Evolutionary conservation across 768 basidiomycete species (phyloP), one percentile per base, ranked within the genome.

Genomic region (Macrolepiota albuminosa): DNA sequence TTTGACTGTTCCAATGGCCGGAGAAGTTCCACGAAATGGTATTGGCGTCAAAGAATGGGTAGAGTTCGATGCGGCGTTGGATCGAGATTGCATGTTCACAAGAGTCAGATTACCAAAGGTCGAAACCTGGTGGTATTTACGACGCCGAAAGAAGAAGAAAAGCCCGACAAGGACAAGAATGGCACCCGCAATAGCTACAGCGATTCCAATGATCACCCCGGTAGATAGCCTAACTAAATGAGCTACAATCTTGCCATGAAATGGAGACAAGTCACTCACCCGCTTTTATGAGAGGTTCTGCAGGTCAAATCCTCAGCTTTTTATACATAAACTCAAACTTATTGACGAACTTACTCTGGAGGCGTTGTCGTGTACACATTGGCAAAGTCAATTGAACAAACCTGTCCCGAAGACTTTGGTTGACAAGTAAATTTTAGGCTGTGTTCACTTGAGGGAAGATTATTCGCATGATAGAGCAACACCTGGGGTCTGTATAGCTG

Each of bases 401-500:
- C 37, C 50, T 64, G 63, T 24, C 60, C 63, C 1, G 50, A 43
- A 4, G 55, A 16, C 6, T 40, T 45, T 3, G 63, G 63, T 33
- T 61, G 60, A n/a, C 46, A 56, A 6, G 51, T 49, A 26, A 64
- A 29, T n/a, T 53, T 49, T 21, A 64, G 2, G 29, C 9, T 58
- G 51, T 64, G 63, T 45, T 58, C 37, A 10, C 63, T 54, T 13
- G 55, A 52, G 2, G 45, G 45, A 26, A 46, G 45, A 24, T 46
- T 46, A 26, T 24, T 26, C 5, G 45, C 45, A 13, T 70, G 67
- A 60, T 70, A 72, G 11, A 72, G 56, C 54, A 72, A 36, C 4
- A 68, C 67, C 56, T 72, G 70, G 5, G 72, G 53, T 18, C 57
- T 63, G 59, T 67, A 71, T 10, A 62, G 65, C n/a, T 57, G 43